Evolutionary conservation across 345 rosid species (phyloP).

Genomic region (Euphorbia pulcherrima): DNA sequence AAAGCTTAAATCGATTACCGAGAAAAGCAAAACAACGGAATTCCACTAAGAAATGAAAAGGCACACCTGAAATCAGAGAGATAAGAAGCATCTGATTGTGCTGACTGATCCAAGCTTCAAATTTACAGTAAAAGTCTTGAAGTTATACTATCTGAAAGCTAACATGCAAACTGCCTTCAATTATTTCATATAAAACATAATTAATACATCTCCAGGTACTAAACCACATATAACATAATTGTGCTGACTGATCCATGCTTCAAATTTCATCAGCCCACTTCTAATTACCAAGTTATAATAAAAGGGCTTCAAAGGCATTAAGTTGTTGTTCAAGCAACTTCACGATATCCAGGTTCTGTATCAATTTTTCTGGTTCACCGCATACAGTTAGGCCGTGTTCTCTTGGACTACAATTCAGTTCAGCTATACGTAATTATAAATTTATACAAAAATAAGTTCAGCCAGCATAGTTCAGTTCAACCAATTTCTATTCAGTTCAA

Average conservation of each 20-base stretch:
- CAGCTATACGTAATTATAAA: too few relatives aligned
- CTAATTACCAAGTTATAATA: background rate
- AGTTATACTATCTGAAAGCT: background rate
- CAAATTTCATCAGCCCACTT: too few relatives aligned
- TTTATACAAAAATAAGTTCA: too few relatives aligned
- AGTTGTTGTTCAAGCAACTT: background rate
- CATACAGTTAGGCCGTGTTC: too few relatives aligned
- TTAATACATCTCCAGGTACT: background rate
- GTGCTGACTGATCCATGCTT: background rate
- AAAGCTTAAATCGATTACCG: background rate
- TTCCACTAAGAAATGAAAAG: background rate
- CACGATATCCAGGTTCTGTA: background rate
- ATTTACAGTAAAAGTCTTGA: background rate
- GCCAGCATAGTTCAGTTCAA: too few relatives aligned
- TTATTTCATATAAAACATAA: background rate
- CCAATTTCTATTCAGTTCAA: too few relatives aligned
- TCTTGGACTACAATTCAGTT: too few relatives aligned
- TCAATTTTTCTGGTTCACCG: background rate
- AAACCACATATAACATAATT: background rate
- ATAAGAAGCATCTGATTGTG: conserved; percentile 5
- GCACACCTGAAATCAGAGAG: conserved; percentile 9
- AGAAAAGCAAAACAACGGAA: too few relatives aligned
- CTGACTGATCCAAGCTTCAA: conserved; percentile 3
- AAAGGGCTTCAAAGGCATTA: background rate
- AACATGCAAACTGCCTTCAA: background rate